These are phyloP conservation scores for Veloboletus limbatus DNA, from an alignment of 1,284 basidiomycete species.

Conservation along the genomic window DNA sequence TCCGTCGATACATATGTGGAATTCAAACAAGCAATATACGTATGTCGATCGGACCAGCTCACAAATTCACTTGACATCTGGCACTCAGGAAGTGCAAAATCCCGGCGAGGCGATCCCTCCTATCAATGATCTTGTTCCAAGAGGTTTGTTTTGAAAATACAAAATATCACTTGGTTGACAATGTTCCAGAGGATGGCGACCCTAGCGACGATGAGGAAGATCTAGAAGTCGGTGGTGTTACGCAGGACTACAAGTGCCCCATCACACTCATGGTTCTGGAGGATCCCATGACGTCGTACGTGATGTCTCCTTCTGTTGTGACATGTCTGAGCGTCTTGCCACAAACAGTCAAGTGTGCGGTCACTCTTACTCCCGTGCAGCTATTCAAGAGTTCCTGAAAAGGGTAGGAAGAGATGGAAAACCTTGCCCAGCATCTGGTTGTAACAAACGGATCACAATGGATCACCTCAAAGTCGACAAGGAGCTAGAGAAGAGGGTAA, in stretches of 20 bases:
- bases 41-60: constrained; percentile 36
- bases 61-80: constrained; percentile 5
- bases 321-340: constrained; percentile 6
- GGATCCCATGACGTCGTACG: constrained; percentile 76
- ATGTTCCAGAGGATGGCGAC: constrained; percentile 62
- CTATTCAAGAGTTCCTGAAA: constrained; percentile 57
- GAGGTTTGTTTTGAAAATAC: constrained; percentile 44
- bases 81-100: constrained; percentile 61
- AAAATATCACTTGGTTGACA: background rate
- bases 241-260: constrained; percentile 80
- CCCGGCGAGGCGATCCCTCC: constrained; percentile 71
- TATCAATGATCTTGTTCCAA: constrained; percentile 66
- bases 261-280: constrained; percentile 62
- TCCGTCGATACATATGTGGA: constrained; percentile 57
- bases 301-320: constrained; percentile 14
- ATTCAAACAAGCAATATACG: constrained; percentile 71
- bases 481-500: constrained; percentile 59
- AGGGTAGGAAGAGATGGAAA: constrained; percentile 33
- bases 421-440: constrained; percentile 69
- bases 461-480: constrained; percentile 52
- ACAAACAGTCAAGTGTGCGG: constrained; percentile 54
- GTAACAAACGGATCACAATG: constrained; percentile 54
- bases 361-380: constrained; percentile 68
- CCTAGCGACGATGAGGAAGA: constrained; percentile 78
- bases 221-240: constrained; percentile 77